Base-by-base conservation (phyloP, 441 rosid species). In the Croton setiger region DNA sequence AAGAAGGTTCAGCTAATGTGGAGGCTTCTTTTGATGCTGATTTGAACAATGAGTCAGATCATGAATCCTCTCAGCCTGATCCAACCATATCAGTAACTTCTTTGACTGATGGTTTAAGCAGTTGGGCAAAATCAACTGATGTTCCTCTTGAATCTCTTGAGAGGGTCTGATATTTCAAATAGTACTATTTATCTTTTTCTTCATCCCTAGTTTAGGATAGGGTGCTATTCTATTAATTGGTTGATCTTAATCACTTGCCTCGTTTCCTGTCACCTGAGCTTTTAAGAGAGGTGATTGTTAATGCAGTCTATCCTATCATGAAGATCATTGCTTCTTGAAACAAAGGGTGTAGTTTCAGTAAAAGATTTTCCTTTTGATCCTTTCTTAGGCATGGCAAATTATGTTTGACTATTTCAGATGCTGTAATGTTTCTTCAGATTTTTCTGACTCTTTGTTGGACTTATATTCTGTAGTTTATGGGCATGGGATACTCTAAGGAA, bases 401-500 rank as follows among this genome's bases (percentile, higher is more conserved):
- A 39, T 15, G 55, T 44, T 14, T 9, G 0, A 4, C 11, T 36
- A 3, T 31, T 17, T 21, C 20, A 15, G 65, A 0, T 15, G 41
- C 60, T 31, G 18, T 47, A 39, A 17, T 54, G 20, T 69, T 14
- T 23, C 47, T 15, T 54, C 59, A 37, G 3, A 2, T 60, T 64
- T 15, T 74, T 17, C 61, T 58, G 68, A 55, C 61, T 66, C 62
- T 60, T 58, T 68, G 53, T 65, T 59, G 18, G 64, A 64, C 65
- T 78, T 75, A 62, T 44, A 20, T 73, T 72, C 45, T 55, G 73
- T 63, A 90, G 97, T 85, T 85, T 63, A 78, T 70, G 67, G 75
- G 74, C 54, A 77, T 86, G 89, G 98, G 96, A 11, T 92, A 84
- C 75, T 80, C 80, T 0, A 81, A 87, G 81, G 97, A 88, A 67